Conservation (phyloP, 2,329 filamentous ascomycete genomes). For the Rhynchosporium graminicola region DNA sequence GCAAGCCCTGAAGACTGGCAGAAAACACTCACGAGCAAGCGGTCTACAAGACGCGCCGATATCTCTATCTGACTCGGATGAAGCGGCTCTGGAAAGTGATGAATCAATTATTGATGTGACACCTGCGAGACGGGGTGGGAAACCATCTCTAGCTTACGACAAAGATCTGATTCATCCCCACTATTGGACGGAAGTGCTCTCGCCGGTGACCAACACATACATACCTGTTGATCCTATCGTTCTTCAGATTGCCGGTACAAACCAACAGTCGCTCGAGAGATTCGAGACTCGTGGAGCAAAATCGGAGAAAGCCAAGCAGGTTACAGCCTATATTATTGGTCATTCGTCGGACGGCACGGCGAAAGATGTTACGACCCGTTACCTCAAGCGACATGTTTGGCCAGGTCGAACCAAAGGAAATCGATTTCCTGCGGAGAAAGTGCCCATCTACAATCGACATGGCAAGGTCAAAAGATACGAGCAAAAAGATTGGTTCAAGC, state of each 20-base stretch:
- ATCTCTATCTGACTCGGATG: slow-evolving; percentile 50
- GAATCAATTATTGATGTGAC: slow-evolving; percentile 60
- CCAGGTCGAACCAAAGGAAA: slow-evolving; percentile 89
- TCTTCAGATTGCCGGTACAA: slow-evolving; percentile 66
- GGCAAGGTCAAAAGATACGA: slow-evolving; percentile 79
- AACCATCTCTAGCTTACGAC: slow-evolving; percentile 59
- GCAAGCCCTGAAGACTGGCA: slow-evolving; percentile 28
- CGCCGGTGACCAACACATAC: slow-evolving; percentile 76
- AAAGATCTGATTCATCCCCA: slow-evolving; percentile 78
- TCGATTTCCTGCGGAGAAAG: slow-evolving; percentile 75
- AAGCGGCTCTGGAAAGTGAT: slow-evolving; percentile 49
- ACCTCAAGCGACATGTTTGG: slow-evolving; percentile 77
- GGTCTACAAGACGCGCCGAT: slow-evolving; percentile 43
- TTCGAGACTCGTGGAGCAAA: slow-evolving; percentile 83
- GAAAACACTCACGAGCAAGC: slow-evolving; percentile 32
- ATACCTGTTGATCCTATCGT: slow-evolving; percentile 77
- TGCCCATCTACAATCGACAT: slow-evolving; percentile 74
- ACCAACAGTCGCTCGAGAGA: slow-evolving; percentile 67
- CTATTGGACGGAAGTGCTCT: slow-evolving; percentile 92
- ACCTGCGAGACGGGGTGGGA: slow-evolving; percentile 25
- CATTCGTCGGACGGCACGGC: slow-evolving; percentile 83
- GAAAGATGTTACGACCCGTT: slow-evolving; percentile 92
- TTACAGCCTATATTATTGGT: slow-evolving; percentile 86
- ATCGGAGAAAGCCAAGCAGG: slow-evolving; percentile 83
- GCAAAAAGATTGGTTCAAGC: slow-evolving; percentile 85